Evolutionary conservation across 2,329 filamentous ascomycete genomes (phyloP).

Genomic region (Lecanoromycetidae sp.): DNA sequence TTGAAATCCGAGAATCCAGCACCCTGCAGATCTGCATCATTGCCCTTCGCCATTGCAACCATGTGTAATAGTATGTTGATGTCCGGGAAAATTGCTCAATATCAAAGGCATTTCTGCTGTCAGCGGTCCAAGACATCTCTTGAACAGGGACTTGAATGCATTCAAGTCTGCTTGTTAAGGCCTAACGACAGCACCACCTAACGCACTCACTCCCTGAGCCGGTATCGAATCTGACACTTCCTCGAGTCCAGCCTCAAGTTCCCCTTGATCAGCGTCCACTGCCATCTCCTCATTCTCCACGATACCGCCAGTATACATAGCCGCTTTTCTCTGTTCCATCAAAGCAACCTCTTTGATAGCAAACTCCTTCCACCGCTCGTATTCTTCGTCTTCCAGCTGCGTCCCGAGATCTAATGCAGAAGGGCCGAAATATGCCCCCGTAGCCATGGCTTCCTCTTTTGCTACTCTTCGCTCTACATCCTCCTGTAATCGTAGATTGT

Average conservation of each 20-base stretch:
- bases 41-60: too few relatives aligned
- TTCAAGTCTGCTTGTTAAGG: conserved; percentile 22
- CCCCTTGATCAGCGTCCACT: conserved; percentile 12
- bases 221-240: conserved; percentile 26
- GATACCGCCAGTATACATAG: conserved; percentile 27
- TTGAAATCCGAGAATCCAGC: too few relatives aligned
- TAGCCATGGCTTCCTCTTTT: conserved; percentile 71
- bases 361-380: conserved; percentile 78
- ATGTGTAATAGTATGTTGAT: too few relatives aligned
- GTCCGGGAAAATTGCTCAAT: too few relatives aligned
- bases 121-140: too few relatives aligned
- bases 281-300: conserved; percentile 23
- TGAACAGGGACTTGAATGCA: too few relatives aligned
- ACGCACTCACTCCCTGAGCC: conserved; percentile 25
- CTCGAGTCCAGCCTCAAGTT: conserved; percentile 25
- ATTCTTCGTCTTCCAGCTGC: conserved; percentile 66
- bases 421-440: conserved; percentile 82
- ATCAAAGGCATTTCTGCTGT: too few relatives aligned
- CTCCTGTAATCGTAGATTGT: conserved; percentile 65
- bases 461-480: conserved; percentile 75
- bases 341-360: conserved; percentile 45
- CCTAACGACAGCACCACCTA: conserved; percentile 29
- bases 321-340: conserved; percentile 36
- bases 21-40: too few relatives aligned
- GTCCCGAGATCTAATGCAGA: conserved; percentile 63